These are phyloP conservation scores for Fagopyrum tataricum DNA, from an alignment of 148 eudicot genomes.

Conservation along the genomic window DNA sequence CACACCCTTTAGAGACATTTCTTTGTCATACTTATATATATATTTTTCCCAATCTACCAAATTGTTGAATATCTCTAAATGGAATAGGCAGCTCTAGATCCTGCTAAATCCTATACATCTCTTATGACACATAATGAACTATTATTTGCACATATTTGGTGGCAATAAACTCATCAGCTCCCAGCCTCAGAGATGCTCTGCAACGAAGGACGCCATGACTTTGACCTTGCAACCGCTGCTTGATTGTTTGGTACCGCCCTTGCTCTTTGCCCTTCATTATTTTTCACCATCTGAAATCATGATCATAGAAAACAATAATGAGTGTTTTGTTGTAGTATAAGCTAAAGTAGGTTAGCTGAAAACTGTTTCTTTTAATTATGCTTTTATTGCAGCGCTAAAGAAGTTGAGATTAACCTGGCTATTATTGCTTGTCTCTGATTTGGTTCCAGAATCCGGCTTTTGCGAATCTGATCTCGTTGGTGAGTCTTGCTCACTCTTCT, in stretches of 20 bases:
- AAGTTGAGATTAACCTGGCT: conserved; percentile 34
- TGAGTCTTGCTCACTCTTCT: conserved; percentile 34
- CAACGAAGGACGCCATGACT: conserved; percentile 75
- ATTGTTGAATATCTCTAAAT: conserved; percentile 4
- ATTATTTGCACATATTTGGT: neutral
- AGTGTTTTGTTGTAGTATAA: neutral
- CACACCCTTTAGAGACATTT: conserved; percentile 13
- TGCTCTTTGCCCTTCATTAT: conserved; percentile 33
- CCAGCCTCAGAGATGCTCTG: conserved; percentile 72
- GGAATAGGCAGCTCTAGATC: conserved; percentile 16
- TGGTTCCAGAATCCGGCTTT: conserved; percentile 22
- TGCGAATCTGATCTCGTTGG: conserved; percentile 25
- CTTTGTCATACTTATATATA: neutral
- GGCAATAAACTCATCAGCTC: conserved; percentile 20
- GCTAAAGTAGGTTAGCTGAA: too few relatives aligned
- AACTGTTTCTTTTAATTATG: neutral
- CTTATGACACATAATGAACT: conserved; percentile 3
- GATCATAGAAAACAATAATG: neutral
- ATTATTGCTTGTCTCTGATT: conserved; percentile 27
- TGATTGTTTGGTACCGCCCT: conserved; percentile 29
- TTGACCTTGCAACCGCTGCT: conserved; percentile 23
- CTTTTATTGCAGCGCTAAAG: neutral
- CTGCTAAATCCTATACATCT: conserved; percentile 1
- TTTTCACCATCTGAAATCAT: conserved; percentile 26
- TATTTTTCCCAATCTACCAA: neutral